These are phyloP conservation scores for Talaromyces atroroseus DNA, from an alignment of 2,329 filamentous ascomycete species.

Conservation along the genomic window DNA sequence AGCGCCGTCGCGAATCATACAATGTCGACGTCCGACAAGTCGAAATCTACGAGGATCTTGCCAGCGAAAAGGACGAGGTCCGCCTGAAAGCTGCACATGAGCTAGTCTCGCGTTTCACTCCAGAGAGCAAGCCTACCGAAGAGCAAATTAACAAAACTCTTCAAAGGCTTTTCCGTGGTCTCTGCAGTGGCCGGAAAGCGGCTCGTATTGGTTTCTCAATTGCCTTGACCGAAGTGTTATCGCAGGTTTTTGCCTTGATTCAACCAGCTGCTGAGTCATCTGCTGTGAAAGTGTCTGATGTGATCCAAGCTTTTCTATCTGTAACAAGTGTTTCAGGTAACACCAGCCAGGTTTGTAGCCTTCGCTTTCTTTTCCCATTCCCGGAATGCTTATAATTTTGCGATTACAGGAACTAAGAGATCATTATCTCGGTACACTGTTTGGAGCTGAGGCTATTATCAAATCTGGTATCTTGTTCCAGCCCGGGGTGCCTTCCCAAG, in stretches of 20 bases:
- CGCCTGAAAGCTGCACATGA: constrained; percentile 41
- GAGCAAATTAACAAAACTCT: constrained; percentile 39
- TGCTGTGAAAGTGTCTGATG: constrained; percentile 34
- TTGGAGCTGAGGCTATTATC: constrained; percentile 80
- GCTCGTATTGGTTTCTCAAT: constrained; percentile 85
- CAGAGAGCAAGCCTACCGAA: constrained; percentile 33
- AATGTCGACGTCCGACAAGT: constrained; percentile 43
- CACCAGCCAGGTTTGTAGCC: neutral
- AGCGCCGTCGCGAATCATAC: constrained; percentile 37
- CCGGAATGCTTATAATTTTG: neutral
- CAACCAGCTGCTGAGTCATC: constrained; percentile 19
- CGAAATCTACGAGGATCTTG: constrained; percentile 46
- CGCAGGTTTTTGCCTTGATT: constrained; percentile 54
- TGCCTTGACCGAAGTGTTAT: constrained; percentile 74
- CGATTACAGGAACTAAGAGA: constrained; percentile 74
- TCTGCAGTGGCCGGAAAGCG: constrained; percentile 84
- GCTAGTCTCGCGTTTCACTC: constrained; percentile 41
- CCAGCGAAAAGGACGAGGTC: constrained; percentile 43
- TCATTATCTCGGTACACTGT: constrained; percentile 76
- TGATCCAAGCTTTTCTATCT: constrained; percentile 49
- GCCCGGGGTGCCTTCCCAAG: constrained; percentile 46
- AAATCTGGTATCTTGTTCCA: constrained; percentile 68
- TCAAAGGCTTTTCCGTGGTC: constrained; percentile 72
- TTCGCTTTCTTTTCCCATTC: neutral
- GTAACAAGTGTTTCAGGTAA: constrained; percentile 48